Base-by-base conservation (phyloP, 495 filamentous ascomycete species). In the Xylaria intraflava region DNA sequence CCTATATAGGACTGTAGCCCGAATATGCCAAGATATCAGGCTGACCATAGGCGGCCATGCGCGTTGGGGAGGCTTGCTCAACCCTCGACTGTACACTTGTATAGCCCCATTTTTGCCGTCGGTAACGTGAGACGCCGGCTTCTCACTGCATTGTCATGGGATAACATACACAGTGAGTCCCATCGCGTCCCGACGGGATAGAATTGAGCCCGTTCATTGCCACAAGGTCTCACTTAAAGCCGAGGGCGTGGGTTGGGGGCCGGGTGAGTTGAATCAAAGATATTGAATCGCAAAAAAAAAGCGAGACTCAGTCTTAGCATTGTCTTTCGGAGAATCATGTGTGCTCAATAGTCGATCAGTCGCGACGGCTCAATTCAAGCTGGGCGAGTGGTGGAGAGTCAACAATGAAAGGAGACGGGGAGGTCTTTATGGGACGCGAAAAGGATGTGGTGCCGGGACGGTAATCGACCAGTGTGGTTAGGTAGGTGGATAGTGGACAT, bases 41-140 rank as follows among this genome's bases (percentile, higher is more conserved):
- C 23, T 38, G 31, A 45, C 50, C 9, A 23, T 38, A 29, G 50
- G 50, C 41, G 41, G 50, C 50, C 50, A 52, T 52, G 50, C 41
- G 50, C 31, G 50, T 52, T 23, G 12, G 10, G 6, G 11, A 26
- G 23, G 49, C 17, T 45, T 30, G 35, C 47, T 41, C 20, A 23
- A 22, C n/a, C 44, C 41, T 30, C 20, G 36, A 20, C 11, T 31
- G 27, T 14, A 23, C 10, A 11, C 38, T 11, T 26, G 29, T 12
- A 35, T 31, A 19, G 29, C 27, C 49, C 14, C 35, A 38, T 17
- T 33, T n/a, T 43, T 38, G 41, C 19, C 29, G 22, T 12, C n/a
- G 16, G 24, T 23, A 30, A 31, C 4, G 24, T 46, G 5, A 6
- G 16, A 31, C 5, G 26, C 1, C 17, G 43, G 8, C 26, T 38